A percentile compares a stretch with the other conserved stretches of the same genome.
These are phyloP conservation scores for Isatis lusitanica DNA, from an alignment of 441 rosid genomes.

Conservation along the genomic window DNA sequence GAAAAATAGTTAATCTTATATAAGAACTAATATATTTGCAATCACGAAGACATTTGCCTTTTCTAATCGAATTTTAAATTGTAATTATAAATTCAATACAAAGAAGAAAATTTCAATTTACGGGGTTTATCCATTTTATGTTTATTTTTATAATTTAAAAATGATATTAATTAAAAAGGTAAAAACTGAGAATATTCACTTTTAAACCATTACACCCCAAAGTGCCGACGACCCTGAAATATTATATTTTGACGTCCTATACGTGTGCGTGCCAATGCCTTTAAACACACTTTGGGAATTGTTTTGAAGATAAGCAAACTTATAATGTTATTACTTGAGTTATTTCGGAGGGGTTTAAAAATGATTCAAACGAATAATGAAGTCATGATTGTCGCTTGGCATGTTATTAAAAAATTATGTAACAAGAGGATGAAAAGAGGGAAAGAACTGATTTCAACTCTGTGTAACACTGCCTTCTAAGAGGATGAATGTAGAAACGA, in stretches of 20 bases:
- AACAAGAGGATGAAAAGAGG: not conserved
- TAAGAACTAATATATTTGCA: not conserved
- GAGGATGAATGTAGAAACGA: not conserved
- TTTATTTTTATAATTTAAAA: too few species aligned
- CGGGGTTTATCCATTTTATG: too few species aligned
- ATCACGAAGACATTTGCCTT: too few species aligned
- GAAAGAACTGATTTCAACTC: not conserved
- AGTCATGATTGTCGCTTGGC: slow-evolving; percentile 8
- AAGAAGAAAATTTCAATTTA: too few species aligned
- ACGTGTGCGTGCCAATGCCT: not conserved
- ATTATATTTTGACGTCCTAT: not conserved
- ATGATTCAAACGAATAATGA: slow-evolving; percentile 9
- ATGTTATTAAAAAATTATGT: not conserved
- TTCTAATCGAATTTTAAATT: too few species aligned
- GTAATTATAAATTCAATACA: not conserved
- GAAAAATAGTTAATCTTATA: too few species aligned
- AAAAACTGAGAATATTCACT: too few species aligned
- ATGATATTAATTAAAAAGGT: too few species aligned
- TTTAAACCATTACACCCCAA: too few species aligned
- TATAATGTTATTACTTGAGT: not conserved
- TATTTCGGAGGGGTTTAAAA: not conserved
- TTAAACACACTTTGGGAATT: slow-evolving; percentile 2
- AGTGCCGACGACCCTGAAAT: too few species aligned
- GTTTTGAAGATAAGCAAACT: slow-evolving; percentile 22
- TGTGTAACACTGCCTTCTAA: not conserved